phyloP scores from a whole-genome alignment of 1,284 basidiomycete genomes.

The Heterobasidion parviporum region DNA sequence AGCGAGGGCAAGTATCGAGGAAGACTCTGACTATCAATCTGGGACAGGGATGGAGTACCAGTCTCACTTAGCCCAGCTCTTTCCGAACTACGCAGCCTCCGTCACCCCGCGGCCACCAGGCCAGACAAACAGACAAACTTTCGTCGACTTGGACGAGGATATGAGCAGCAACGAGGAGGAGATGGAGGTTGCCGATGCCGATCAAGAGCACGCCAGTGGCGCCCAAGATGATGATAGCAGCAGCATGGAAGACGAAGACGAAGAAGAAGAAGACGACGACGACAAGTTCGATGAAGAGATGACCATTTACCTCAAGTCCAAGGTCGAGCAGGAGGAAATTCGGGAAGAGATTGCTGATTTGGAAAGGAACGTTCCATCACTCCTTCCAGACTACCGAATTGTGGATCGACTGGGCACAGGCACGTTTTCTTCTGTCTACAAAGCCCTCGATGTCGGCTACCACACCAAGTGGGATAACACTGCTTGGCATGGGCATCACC shows the following conservation, averaged over 20 bases:
- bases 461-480: slow-evolving; percentile 76
- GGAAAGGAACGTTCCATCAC: slow-evolving; percentile 48
- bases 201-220: slow-evolving; percentile 15
- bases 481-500: slow-evolving; percentile 69
- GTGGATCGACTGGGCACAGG: slow-evolving; percentile 93
- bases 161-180: slow-evolving; percentile 41
- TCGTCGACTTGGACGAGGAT: slow-evolving; percentile 39
- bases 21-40: slow-evolving; percentile 40
- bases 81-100: slow-evolving; percentile 16
- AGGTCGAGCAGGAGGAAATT: slow-evolving; percentile 72
- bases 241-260: slow-evolving; percentile 6
- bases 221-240: not conserved
- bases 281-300: slow-evolving; percentile 46
- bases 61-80: slow-evolving; percentile 39
- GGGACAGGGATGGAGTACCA: slow-evolving; percentile 42
- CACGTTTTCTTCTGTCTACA: slow-evolving; percentile 98
- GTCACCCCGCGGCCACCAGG: slow-evolving; percentile 4
- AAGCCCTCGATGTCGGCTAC: slow-evolving; percentile 80
- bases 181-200: slow-evolving; percentile 17
- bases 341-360: slow-evolving; percentile 68
- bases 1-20: slow-evolving; percentile 16
- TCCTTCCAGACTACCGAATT: slow-evolving; percentile 70
- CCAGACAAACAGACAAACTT: slow-evolving; percentile 17
- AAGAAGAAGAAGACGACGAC: slow-evolving; percentile 27
- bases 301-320: slow-evolving; percentile 45